phyloP scores from a whole-genome alignment of 108 stramenopile genomes.

The Nitzschia putrida region DNA sequence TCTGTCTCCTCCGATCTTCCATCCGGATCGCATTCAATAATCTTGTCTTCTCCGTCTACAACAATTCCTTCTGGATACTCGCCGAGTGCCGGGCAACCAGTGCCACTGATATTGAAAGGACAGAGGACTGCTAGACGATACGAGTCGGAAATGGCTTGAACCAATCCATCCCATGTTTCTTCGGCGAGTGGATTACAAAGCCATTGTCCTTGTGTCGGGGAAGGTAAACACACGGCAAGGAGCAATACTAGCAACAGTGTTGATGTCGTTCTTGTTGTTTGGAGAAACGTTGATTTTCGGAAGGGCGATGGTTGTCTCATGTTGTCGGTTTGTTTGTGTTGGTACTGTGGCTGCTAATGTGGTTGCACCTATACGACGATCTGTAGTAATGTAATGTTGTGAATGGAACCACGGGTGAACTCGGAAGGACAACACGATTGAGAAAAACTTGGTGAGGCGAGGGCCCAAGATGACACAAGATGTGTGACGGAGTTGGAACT shows the following conservation, averaged over 20 bases:
- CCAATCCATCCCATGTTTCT: conserved; percentile 25
- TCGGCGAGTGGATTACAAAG: conserved; percentile 13
- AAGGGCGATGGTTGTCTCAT: no score
- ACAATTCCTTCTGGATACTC: conserved; percentile 19
- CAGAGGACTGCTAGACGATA: conserved; percentile 26
- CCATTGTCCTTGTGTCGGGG: not conserved
- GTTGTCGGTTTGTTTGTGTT: no score
- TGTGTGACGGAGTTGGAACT: no score
- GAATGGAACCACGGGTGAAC: no score
- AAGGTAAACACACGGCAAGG: not conserved
- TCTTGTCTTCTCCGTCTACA: conserved; percentile 1
- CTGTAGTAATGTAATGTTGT: no score
- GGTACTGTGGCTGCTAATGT: no score
- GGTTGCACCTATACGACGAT: no score
- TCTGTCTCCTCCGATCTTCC: not conserved
- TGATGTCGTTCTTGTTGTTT: not conserved
- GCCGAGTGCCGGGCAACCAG: conserved; percentile 9
- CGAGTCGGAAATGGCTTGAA: conserved; percentile 17
- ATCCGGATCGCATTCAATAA: conserved; percentile 16
- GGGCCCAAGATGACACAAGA: no score
- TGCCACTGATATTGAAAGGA: conserved; percentile 35
- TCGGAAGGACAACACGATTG: no score
- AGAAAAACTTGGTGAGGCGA: no score
- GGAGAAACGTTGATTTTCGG: not conserved
- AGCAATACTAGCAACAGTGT: not conserved